Evolutionary conservation across 768 basidiomycete species (phyloP).

Genomic region (Punctularia strigosozonata): DNA sequence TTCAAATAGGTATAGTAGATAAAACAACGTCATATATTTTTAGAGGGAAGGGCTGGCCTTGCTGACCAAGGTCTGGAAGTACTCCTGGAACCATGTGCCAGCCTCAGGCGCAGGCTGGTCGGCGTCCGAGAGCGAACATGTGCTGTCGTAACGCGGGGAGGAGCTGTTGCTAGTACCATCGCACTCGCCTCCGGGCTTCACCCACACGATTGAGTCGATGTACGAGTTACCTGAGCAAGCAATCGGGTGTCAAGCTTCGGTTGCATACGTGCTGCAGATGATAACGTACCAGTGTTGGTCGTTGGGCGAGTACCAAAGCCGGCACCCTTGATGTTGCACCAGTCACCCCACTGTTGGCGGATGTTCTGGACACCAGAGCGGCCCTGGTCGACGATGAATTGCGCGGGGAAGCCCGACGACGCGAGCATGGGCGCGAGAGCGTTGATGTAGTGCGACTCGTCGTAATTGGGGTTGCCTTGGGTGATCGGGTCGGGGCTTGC

Average conservation of each 20-base stretch:
- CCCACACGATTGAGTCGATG: slow-evolving; percentile 54
- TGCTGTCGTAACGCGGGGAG: slow-evolving; percentile 36
- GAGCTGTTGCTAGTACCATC: slow-evolving; percentile 50
- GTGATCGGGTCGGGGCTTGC: slow-evolving; percentile 49
- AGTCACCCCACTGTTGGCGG: slow-evolving; percentile 51
- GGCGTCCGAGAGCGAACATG: slow-evolving; percentile 40
- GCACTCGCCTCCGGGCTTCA: slow-evolving; percentile 59
- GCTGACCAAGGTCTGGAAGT: slow-evolving; percentile 43
- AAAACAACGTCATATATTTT: too few relatives aligned
- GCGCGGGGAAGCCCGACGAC: slow-evolving; percentile 37
- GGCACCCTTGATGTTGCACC: slow-evolving; percentile 52
- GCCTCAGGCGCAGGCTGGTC: slow-evolving; percentile 46
- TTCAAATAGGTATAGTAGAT: too few relatives aligned
- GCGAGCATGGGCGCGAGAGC: slow-evolving; percentile 36
- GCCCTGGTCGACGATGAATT: slow-evolving; percentile 59
- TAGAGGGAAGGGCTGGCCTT: slow-evolving; percentile 43
- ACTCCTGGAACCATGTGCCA: slow-evolving; percentile 60
- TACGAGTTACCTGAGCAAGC: too few relatives aligned
- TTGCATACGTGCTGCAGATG: too few relatives aligned
- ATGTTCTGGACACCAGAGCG: slow-evolving; percentile 54
- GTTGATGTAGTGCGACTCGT: slow-evolving; percentile 48
- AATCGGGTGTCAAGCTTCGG: too few relatives aligned
- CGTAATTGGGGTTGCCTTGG: slow-evolving; percentile 46
- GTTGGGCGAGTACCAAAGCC: slow-evolving; percentile 54
- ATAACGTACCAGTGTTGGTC: slow-evolving; percentile 36